Percentiles rank a stretch among this genome's conserved stretches.
Conservation (phyloP, 2,329 filamentous ascomycete species). For the Ilyonectria destructans region DNA sequence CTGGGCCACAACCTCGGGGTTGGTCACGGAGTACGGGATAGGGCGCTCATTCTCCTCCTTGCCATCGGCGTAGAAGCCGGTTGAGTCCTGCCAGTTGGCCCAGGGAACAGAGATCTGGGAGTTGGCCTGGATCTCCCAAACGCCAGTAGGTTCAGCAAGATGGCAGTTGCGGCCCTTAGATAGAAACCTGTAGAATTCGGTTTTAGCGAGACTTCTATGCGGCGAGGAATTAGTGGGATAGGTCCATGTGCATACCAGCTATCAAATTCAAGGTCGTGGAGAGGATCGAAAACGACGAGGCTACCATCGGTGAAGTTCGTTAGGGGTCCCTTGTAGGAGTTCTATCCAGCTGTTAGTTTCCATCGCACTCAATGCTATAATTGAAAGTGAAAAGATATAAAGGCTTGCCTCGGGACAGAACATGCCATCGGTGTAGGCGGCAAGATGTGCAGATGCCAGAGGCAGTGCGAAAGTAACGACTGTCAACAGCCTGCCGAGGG, state of each 20-base stretch:
- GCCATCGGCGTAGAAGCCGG: conserved; percentile 25
- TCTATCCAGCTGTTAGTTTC: conserved; percentile 10
- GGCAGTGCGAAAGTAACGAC: conserved; percentile 5
- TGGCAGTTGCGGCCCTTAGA: conserved; percentile 29
- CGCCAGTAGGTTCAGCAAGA: conserved; percentile 24
- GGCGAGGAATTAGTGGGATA: background rate
- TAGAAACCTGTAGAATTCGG: conserved; percentile 15
- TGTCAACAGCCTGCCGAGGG: conserved; percentile 21
- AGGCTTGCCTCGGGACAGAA: conserved; percentile 21
- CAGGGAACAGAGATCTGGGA: conserved; percentile 20
- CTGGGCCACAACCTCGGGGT: conserved; percentile 25
- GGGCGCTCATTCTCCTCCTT: conserved; percentile 26
- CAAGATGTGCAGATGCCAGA: conserved; percentile 24
- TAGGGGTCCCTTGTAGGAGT: conserved; percentile 14
- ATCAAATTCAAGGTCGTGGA: conserved; percentile 25
- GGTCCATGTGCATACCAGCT: conserved; percentile 12
- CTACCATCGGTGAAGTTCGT: conserved; percentile 19
- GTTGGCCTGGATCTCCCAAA: conserved; percentile 27
- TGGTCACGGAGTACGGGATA: conserved; percentile 23
- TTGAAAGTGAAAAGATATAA: background rate
- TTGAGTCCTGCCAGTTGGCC: conserved; percentile 25
- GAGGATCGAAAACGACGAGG: conserved; percentile 21
- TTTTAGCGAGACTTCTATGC: background rate
- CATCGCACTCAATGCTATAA: no score
- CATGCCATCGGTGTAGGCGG: conserved; percentile 27